Percentiles rank a stretch among this genome's conserved stretches.
Evolutionary conservation across 2,329 filamentous ascomycete species (phyloP).

Genomic region (Parascedosporium putredinis): DNA sequence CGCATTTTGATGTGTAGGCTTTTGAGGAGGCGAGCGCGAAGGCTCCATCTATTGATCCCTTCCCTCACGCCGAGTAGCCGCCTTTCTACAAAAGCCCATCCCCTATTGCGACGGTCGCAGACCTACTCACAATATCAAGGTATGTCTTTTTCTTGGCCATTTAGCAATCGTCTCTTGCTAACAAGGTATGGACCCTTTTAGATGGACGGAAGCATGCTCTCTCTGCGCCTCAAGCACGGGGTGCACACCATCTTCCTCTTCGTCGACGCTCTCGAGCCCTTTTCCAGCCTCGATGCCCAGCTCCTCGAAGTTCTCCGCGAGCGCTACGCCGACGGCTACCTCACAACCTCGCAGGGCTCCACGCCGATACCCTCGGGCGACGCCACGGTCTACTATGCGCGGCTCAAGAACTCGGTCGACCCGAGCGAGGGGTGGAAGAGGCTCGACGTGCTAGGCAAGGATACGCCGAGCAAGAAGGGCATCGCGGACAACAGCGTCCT

Average conservation of each 20-base stretch:
- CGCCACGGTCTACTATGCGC: constrained; percentile 33
- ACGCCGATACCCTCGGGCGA: constrained; percentile 25
- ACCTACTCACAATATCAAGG: neutral
- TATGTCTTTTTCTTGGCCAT: neutral
- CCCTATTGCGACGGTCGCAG: neutral
- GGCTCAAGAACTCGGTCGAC: constrained; percentile 34
- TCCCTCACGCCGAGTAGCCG: no score
- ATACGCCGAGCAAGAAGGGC: constrained; percentile 30
- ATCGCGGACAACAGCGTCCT: constrained; percentile 37
- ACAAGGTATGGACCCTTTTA: constrained; percentile 11
- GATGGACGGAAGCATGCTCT: constrained; percentile 42
- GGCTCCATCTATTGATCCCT: neutral
- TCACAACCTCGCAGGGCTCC: constrained; percentile 26
- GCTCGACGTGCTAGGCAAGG: constrained; percentile 26
- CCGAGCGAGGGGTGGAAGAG: constrained; percentile 38
- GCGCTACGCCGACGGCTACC: constrained; percentile 39
- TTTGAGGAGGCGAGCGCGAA: neutral
- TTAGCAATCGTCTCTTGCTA: neutral
- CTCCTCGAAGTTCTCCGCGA: constrained; percentile 49
- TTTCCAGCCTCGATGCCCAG: constrained; percentile 45
- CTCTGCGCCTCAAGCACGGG: constrained; percentile 63
- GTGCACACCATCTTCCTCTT: constrained; percentile 62
- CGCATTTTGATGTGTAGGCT: neutral
- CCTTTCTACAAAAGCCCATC: no score
- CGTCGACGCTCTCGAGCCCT: constrained; percentile 45